phyloP scores from a whole-genome alignment of 352 stramenopile genomes.

The Discostella stelligera region DNA sequence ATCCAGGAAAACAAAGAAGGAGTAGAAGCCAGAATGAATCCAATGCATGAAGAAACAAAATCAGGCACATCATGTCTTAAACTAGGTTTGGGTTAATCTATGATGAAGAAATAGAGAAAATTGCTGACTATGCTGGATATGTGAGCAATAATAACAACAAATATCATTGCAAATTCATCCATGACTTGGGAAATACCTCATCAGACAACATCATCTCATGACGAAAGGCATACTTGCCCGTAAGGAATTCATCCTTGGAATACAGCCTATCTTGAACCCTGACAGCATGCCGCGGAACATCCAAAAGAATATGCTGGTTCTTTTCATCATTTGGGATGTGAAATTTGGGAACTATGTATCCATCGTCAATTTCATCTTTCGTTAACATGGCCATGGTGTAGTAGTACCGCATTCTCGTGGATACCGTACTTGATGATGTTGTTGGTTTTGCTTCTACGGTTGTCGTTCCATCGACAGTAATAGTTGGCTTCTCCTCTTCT shows the following conservation, averaged over 20 bases:
- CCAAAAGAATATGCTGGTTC: constrained; percentile 12
- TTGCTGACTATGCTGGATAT: neutral
- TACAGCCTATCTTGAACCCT: constrained; percentile 57
- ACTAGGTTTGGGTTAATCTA: neutral
- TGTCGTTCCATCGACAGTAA: constrained; percentile 8
- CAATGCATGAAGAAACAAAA: too few relatives aligned
- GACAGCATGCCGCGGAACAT: constrained; percentile 44
- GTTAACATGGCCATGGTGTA: constrained; percentile 30
- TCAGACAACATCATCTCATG: constrained; percentile 75
- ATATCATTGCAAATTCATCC: constrained; percentile 55
- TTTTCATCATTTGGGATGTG: constrained; percentile 1
- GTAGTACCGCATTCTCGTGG: constrained; percentile 4
- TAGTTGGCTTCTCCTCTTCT: neutral
- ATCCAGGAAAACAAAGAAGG: too few relatives aligned
- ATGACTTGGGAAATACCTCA: constrained; percentile 68
- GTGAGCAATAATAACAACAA: neutral
- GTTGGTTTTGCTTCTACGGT: too few relatives aligned
- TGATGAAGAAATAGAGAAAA: neutral
- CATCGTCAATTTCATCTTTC: constrained; percentile 9
- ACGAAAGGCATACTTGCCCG: constrained; percentile 55
- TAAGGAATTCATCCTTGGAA: constrained; percentile 62
- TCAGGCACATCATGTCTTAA: too few relatives aligned
- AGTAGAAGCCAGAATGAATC: too few relatives aligned
- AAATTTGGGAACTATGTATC: constrained; percentile 21
- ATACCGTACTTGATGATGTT: neutral